phyloP scores from a whole-genome alignment of 1,284 basidiomycete genomes.

The Cryptococcus sp. region DNA sequence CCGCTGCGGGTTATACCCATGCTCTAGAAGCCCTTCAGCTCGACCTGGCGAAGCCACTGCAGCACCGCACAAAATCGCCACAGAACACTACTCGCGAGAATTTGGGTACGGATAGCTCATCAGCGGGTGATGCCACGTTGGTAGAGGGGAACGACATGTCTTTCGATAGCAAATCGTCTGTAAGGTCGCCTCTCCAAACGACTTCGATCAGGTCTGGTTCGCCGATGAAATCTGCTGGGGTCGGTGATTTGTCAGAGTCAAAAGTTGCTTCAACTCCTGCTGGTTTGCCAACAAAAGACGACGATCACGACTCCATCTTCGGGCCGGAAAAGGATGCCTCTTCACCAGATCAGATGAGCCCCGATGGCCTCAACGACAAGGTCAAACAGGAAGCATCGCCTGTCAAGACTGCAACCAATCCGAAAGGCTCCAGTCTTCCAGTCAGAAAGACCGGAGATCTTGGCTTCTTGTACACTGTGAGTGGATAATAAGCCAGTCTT shows the following conservation, averaged over 20 bases:
- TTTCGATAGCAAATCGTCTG: slow-evolving; percentile 2
- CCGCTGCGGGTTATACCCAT: slow-evolving; percentile 12
- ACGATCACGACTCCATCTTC: slow-evolving; percentile 15
- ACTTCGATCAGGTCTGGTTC: neutral
- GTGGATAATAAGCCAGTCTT: neutral
- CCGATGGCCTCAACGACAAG: neutral
- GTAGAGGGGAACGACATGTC: neutral
- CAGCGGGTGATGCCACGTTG: slow-evolving; percentile 2
- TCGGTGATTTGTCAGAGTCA: neutral
- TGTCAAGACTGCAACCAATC: slow-evolving; percentile 3
- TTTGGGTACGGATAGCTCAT: neutral
- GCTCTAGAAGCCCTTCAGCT: slow-evolving; percentile 6
- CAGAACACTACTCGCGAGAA: neutral
- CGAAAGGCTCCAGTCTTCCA: neutral
- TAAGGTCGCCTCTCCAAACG: neutral
- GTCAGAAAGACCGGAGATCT: slow-evolving; percentile 5
- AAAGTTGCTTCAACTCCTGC: neutral
- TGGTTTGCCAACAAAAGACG: neutral
- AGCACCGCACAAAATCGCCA: neutral
- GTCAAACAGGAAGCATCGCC: slow-evolving; percentile 4
- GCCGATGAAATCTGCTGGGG: no score
- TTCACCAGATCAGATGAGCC: no score
- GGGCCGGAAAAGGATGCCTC: slow-evolving; percentile 6
- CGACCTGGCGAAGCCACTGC: neutral
- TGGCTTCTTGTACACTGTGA: slow-evolving; percentile 17